Base-by-base conservation (phyloP, 768 basidiomycete species). In the Mrakia blollopis region DNA sequence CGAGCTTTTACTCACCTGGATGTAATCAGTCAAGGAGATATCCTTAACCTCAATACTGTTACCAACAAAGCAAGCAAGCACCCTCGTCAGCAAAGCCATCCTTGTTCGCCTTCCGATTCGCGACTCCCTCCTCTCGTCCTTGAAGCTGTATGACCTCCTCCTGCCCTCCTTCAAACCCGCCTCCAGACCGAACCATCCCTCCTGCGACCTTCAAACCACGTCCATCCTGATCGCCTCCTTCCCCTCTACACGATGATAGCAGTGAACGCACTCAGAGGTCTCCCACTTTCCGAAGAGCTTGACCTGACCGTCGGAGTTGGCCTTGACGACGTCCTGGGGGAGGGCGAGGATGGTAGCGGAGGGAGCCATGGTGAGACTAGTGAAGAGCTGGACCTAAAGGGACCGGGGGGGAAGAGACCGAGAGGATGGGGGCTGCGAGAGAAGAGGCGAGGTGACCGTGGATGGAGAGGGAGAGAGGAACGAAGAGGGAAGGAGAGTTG, bases 251-350 rank as follows among this genome's bases (percentile, higher is more conserved):
- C 75, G 62, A 35, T 52, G 23, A 73, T 61, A 76, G 25, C 8
- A 23, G 72, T 69, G 76, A 41, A 88, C 93, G 86, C 88, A 97
- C 95, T 94, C 94, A 83, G 93, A 91, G 79, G 94, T 92, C 76
- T 98, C 95, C 97, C 97, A 99, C 87, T 95, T 95, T 83, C 94
- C 94, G 84, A 99, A 99, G 79, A 99, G 90, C 86, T 96, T 97
- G 83, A 98, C 89, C 78, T 82, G 81, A 67, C 83, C 84, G 80
- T 84, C 84, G 80, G 84, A 82, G 76, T 84, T 83, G 79, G 85
- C 83, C 79, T 85, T 85, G 73, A 81, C 81, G 47, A 84, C 83
- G 78, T 84, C 83, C 74, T 78, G 76, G 67, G 84, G 83, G 54
- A 84, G 79, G 76, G 84, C 79, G 68, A 79, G 72, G 78, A 80